Conservation (phyloP, 1,284 basidiomycete species). For the Polyporus tsugae region DNA sequence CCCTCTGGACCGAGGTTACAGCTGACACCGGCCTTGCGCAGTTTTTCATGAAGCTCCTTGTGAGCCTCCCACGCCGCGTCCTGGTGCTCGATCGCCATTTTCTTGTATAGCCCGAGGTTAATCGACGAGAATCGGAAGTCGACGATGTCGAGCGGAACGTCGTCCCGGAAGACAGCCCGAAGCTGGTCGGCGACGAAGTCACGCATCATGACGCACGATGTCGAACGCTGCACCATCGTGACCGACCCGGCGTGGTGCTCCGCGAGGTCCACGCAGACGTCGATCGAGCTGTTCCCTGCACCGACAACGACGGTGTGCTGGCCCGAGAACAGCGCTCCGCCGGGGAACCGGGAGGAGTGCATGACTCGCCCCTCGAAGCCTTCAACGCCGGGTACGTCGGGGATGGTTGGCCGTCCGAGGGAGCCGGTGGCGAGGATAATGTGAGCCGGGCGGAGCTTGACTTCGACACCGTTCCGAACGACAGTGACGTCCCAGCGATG, state of each 20-base stretch:
- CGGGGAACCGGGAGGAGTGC: slow-evolving; percentile 52
- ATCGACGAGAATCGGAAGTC: slow-evolving; percentile 54
- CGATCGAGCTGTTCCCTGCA: slow-evolving; percentile 55
- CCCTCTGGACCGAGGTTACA: slow-evolving; percentile 62
- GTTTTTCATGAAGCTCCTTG: slow-evolving; percentile 60
- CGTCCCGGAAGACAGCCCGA: slow-evolving; percentile 48
- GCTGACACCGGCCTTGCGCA: slow-evolving; percentile 66
- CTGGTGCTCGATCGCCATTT: slow-evolving; percentile 37
- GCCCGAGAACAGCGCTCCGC: slow-evolving; percentile 49
- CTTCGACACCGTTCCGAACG: slow-evolving; percentile 47
- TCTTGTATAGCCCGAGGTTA: slow-evolving; percentile 49
- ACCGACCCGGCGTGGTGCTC: slow-evolving; percentile 46
- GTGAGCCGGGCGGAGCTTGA: slow-evolving; percentile 59
- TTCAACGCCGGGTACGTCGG: slow-evolving; percentile 49
- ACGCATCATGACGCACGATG: slow-evolving; percentile 41
- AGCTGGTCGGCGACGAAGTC: slow-evolving; percentile 37
- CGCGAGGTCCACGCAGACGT: slow-evolving; percentile 54
- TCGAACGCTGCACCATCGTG: slow-evolving; percentile 44
- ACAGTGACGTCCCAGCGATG: slow-evolving; percentile 62
- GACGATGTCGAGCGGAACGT: slow-evolving; percentile 50
- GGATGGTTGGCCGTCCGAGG: slow-evolving; percentile 55
- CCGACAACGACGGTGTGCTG: slow-evolving; percentile 61
- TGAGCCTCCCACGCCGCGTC: slow-evolving; percentile 33
- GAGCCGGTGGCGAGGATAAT: slow-evolving; percentile 67
- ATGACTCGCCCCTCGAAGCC: slow-evolving; percentile 52